phyloP scores from a whole-genome alignment of 768 basidiomycete genomes.

The Tricholoma flavovirens region DNA sequence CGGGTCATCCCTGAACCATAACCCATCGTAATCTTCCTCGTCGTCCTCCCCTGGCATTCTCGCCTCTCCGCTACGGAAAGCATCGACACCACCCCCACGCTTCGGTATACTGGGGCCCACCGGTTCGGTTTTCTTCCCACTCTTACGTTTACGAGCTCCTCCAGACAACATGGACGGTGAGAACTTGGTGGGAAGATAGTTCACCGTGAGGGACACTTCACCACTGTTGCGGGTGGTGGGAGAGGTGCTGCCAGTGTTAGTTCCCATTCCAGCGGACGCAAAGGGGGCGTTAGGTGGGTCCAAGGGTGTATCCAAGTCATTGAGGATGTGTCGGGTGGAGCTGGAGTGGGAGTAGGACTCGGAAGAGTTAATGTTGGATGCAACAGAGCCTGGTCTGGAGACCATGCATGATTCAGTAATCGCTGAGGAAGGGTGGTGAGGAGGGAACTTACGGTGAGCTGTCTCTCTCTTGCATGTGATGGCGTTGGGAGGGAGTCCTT shows the following conservation, averaged over 20 bases:
- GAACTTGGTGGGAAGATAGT: conserved; percentile 66
- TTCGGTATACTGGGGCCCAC: conserved; percentile 37
- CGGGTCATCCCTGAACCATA: conserved; percentile 23
- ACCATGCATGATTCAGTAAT: conserved; percentile 11
- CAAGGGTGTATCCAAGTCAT: conserved; percentile 29
- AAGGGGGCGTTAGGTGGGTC: conserved; percentile 39
- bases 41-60: conserved; percentile 37
- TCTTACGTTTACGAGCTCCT: conserved; percentile 21
- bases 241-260: conserved; percentile 1
- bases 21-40: not conserved
- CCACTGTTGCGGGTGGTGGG: conserved; percentile 21
- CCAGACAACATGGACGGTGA: conserved; percentile 36
- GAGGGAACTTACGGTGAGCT: conserved; percentile 11
- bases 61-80: conserved; percentile 45
- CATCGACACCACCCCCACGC: conserved; percentile 45
- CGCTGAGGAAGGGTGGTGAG: conserved; percentile 9
- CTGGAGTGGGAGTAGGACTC: conserved; percentile 41
- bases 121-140: conserved; percentile 9
- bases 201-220: conserved; percentile 31
- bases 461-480: conserved; percentile 15
- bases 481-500: too few species aligned
- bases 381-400: conserved; percentile 34
- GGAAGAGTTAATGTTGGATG: conserved; percentile 31
- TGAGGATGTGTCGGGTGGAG: conserved; percentile 45
- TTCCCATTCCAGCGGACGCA: conserved; percentile 10